A percentile compares a stretch with the other conserved stretches of the same genome.
These are phyloP conservation scores for Candida sanyiensis DNA, from an alignment of 805 yeast genomes.

Conservation along the genomic window DNA sequence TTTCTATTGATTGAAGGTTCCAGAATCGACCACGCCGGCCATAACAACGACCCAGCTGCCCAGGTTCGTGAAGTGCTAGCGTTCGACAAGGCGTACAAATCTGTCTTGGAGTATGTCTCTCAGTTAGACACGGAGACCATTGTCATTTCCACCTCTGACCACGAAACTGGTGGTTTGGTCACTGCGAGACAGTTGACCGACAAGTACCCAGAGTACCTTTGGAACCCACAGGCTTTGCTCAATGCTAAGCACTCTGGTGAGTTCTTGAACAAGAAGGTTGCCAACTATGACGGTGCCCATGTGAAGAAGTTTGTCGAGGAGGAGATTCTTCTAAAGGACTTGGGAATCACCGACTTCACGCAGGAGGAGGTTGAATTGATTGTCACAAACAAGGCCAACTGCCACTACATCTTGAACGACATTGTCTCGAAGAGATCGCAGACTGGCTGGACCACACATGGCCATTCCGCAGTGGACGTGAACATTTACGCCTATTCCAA, in stretches of 20 bases:
- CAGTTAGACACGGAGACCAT: constrained; percentile 68
- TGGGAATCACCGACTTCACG: constrained; percentile 59
- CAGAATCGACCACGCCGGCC: constrained; percentile 94
- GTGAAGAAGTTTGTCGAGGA: constrained; percentile 42
- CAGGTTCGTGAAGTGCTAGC: constrained; percentile 89
- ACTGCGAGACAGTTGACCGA: constrained; percentile 70
- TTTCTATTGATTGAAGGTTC: constrained; percentile 87
- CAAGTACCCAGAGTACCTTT: constrained; percentile 75
- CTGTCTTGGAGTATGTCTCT: constrained; percentile 67
- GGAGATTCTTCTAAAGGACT: constrained; percentile 53
- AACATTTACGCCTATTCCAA: constrained; percentile 81
- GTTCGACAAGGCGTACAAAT: constrained; percentile 73
- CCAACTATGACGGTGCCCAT: constrained; percentile 28
- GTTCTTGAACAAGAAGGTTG: constrained; percentile 46
- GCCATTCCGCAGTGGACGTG: constrained; percentile 94
- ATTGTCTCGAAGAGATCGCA: constrained; percentile 78
- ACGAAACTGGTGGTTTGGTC: constrained; percentile 94
- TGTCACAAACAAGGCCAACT: constrained; percentile 28
- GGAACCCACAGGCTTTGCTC: constrained; percentile 76
- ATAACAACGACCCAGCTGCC: constrained; percentile 89
- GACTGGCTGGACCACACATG: constrained; percentile 96
- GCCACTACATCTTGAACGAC: constrained; percentile 50
- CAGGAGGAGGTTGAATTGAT: constrained; percentile 47
- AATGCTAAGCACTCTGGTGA: constrained; percentile 78
- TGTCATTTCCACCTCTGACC: constrained; percentile 82